These are phyloP conservation scores for Xylogone sp. DNA, from an alignment of 2,329 filamentous ascomycete species.

Conservation along the genomic window DNA sequence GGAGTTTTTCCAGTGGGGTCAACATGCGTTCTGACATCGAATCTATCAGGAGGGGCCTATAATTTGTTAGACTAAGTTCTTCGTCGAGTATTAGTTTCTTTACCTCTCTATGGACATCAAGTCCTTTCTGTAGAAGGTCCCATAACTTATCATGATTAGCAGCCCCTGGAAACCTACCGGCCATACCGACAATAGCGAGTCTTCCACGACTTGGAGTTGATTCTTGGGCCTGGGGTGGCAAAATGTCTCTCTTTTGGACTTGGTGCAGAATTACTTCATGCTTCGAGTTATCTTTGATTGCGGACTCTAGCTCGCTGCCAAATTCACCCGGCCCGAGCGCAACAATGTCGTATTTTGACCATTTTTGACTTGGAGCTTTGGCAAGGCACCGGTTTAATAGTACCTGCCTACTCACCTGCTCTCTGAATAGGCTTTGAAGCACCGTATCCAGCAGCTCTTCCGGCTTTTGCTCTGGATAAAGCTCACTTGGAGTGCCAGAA, in stretches of 20 bases:
- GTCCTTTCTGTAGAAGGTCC: conserved; percentile 70
- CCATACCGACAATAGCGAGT: conserved; percentile 82
- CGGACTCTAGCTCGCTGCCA: neutral
- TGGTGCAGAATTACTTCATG: neutral
- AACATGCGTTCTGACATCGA: conserved; percentile 66
- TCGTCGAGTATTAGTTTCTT: neutral
- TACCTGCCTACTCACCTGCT: neutral
- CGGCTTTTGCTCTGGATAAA: neutral
- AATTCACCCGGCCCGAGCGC: neutral
- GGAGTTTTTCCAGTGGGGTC: conserved; percentile 69
- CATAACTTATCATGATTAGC: conserved; percentile 69
- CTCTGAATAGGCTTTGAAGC: neutral
- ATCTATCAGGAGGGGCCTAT: conserved; percentile 61
- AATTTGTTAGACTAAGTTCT: conserved; percentile 6
- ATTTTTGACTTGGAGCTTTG: neutral
- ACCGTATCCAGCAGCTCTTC: neutral
- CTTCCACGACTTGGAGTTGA: conserved; percentile 44
- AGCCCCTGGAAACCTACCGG: conserved; percentile 72
- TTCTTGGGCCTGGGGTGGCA: neutral
- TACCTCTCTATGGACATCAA: conserved; percentile 67
- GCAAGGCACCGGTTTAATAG: neutral
- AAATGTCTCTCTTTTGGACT: neutral
- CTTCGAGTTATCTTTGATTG: neutral
- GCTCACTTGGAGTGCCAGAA: conserved; percentile 36
- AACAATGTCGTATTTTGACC: neutral